phyloP scores from a whole-genome alignment of 768 basidiomycete genomes.

The Dendrothele bispora region DNA sequence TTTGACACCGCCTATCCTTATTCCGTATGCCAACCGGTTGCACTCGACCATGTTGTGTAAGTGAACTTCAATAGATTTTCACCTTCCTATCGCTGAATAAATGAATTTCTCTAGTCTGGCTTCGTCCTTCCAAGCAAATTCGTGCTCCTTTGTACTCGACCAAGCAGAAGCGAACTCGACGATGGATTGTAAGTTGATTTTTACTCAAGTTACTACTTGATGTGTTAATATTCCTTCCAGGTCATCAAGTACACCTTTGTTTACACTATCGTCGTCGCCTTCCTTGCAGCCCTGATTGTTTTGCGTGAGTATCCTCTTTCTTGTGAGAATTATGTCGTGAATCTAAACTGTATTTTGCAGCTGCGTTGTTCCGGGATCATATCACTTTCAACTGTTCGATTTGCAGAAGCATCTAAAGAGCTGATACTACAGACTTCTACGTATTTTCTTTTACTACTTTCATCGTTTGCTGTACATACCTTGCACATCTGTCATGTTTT shows the following conservation, averaged over 20 bases:
- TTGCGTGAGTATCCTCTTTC: slow-evolving; percentile 59
- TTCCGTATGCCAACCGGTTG: slow-evolving; percentile 84
- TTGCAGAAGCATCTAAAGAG: slow-evolving; percentile 82
- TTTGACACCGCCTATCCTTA: slow-evolving; percentile 78
- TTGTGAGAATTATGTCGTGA: neutral
- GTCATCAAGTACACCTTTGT: slow-evolving; percentile 84
- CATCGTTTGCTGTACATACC: slow-evolving; percentile 11
- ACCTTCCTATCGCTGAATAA: neutral
- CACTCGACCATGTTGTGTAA: slow-evolving; percentile 93
- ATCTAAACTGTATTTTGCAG: slow-evolving; percentile 38
- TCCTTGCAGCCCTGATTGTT: slow-evolving; percentile 79
- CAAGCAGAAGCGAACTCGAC: slow-evolving; percentile 87
- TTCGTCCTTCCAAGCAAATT: slow-evolving; percentile 92
- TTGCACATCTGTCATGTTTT: slow-evolving; percentile 4
- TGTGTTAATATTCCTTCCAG: slow-evolving; percentile 30
- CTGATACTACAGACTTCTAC: slow-evolving; percentile 28
- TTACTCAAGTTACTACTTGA: slow-evolving; percentile 1
- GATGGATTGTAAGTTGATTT: slow-evolving; percentile 80
- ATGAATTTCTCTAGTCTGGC: slow-evolving; percentile 67
- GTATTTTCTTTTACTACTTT: slow-evolving; percentile 18
- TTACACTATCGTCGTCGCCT: slow-evolving; percentile 73
- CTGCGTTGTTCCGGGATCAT: slow-evolving; percentile 77
- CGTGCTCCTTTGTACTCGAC: slow-evolving; percentile 91
- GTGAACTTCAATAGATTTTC: slow-evolving; percentile 26
- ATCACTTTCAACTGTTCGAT: slow-evolving; percentile 80